phyloP scores from a whole-genome alignment of 306 rosid species.

The Fragaria vesca region DNA sequence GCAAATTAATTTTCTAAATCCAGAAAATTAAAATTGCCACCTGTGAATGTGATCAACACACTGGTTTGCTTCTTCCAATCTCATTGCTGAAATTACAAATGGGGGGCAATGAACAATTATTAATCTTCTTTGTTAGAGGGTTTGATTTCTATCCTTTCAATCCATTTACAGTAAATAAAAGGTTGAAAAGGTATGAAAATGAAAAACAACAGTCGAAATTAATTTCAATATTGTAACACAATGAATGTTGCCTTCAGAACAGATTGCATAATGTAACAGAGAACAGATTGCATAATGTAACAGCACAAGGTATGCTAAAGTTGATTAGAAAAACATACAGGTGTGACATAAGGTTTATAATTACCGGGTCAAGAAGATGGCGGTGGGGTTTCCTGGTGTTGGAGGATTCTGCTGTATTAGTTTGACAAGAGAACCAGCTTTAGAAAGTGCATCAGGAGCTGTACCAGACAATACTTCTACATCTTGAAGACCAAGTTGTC shows the following conservation, averaged over 20 bases:
- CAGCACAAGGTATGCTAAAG: not conserved
- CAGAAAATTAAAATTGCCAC: too few relatives aligned
- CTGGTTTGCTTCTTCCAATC: too few relatives aligned
- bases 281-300: not conserved
- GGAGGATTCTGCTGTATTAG: constrained; percentile 74
- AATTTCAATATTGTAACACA: not conserved
- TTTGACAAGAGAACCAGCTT: constrained; percentile 61
- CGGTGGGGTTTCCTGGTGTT: constrained; percentile 83
- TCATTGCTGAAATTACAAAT: too few relatives aligned
- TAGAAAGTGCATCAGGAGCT: constrained; percentile 53
- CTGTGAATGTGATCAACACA: too few relatives aligned
- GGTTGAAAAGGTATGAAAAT: not conserved
- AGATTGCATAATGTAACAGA: not conserved
- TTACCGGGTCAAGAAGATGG: constrained; percentile 45
- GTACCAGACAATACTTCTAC: constrained; percentile 66
- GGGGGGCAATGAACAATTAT: too few relatives aligned
- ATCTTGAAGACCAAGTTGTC: constrained; percentile 73
- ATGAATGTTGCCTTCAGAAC: not conserved
- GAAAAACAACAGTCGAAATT: not conserved
- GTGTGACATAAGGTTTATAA: not conserved
- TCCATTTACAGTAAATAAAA: too few relatives aligned
- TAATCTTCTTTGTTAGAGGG: too few relatives aligned
- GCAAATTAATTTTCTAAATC: too few relatives aligned
- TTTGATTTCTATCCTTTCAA: too few relatives aligned
- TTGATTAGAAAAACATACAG: not conserved